phyloP scores from a whole-genome alignment of 371 early-diverging fungal species.

The Cokeromyces recurvatus region DNA sequence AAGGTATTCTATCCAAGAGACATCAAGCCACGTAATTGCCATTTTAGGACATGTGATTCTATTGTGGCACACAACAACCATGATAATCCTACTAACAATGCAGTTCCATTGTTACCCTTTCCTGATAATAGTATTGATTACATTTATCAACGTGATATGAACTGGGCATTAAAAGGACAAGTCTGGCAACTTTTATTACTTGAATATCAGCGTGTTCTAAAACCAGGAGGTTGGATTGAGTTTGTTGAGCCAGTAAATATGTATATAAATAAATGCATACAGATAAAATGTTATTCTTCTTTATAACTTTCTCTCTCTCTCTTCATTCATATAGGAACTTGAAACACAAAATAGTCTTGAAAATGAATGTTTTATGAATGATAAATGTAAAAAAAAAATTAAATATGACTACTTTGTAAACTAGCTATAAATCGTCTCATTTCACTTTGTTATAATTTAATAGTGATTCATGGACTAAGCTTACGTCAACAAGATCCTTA shows the following conservation, averaged over 20 bases:
- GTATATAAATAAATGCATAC: too few species aligned
- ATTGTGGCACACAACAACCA: slow-evolving; percentile 6
- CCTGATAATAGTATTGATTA: slow-evolving; percentile 47
- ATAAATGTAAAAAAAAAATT: slow-evolving; percentile 35
- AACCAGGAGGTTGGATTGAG: slow-evolving; percentile 49
- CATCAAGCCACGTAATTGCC: slow-evolving; percentile 45
- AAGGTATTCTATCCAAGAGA: slow-evolving; percentile 25
- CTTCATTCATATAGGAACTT: slow-evolving; percentile 21
- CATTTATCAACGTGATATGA: slow-evolving; percentile 41
- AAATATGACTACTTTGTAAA: too few species aligned
- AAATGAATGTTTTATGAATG: slow-evolving; percentile 31
- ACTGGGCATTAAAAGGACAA: slow-evolving; percentile 27
- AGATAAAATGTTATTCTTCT: too few species aligned
- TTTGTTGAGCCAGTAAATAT: slow-evolving; percentile 32
- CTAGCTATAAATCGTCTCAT: not conserved
- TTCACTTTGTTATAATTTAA: not conserved
- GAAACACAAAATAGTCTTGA: slow-evolving; percentile 35
- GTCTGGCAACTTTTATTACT: slow-evolving; percentile 31
- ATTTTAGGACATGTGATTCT: slow-evolving; percentile 27
- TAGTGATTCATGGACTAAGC: slow-evolving; percentile 32
- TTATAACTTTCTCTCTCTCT: too few species aligned
- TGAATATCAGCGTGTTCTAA: slow-evolving; percentile 36
- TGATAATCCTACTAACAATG: not conserved
- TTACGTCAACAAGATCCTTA: slow-evolving; percentile 45
- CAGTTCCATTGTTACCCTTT: slow-evolving; percentile 20